phyloP scores from a whole-genome alignment of 2,329 filamentous ascomycete genomes.

The Ambrosiella cleistominuta region DNA sequence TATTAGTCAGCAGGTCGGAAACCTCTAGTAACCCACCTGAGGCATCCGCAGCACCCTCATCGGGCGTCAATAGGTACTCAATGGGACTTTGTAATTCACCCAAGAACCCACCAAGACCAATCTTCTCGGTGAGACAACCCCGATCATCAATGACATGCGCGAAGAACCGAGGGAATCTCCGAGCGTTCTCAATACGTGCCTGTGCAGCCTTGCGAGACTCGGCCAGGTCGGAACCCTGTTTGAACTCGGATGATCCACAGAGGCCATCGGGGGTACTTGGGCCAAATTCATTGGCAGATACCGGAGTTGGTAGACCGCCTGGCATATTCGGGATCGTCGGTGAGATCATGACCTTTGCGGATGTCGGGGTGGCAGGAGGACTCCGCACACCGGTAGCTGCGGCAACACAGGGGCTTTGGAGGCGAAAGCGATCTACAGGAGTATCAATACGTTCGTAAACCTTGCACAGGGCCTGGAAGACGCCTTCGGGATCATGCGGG shows the following conservation, averaged over 20 bases:
- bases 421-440: slow-evolving; percentile 29
- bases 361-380: slow-evolving; percentile 6
- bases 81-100: slow-evolving; percentile 42
- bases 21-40: slow-evolving; percentile 38
- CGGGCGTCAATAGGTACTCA: slow-evolving; percentile 40
- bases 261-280: slow-evolving; percentile 16
- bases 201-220: slow-evolving; percentile 47
- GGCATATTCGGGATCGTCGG: background rate
- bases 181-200: slow-evolving; percentile 41
- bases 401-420: background rate
- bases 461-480: slow-evolving; percentile 51
- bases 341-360: slow-evolving; percentile 4
- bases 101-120: slow-evolving; percentile 41
- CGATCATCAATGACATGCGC: slow-evolving; percentile 40
- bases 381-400: background rate
- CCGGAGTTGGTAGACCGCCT: slow-evolving; percentile 13
- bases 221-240: slow-evolving; percentile 25
- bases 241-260: slow-evolving; percentile 17
- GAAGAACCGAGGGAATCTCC: slow-evolving; percentile 34
- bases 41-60: slow-evolving; percentile 36
- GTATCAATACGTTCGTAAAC: slow-evolving; percentile 39
- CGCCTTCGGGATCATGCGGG: slow-evolving; percentile 51
- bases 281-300: slow-evolving; percentile 6
- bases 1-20: slow-evolving; percentile 30
- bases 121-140: slow-evolving; percentile 32